Conservation (phyloP, 768 basidiomycete genomes). For the Psilocybe tampanensis region DNA sequence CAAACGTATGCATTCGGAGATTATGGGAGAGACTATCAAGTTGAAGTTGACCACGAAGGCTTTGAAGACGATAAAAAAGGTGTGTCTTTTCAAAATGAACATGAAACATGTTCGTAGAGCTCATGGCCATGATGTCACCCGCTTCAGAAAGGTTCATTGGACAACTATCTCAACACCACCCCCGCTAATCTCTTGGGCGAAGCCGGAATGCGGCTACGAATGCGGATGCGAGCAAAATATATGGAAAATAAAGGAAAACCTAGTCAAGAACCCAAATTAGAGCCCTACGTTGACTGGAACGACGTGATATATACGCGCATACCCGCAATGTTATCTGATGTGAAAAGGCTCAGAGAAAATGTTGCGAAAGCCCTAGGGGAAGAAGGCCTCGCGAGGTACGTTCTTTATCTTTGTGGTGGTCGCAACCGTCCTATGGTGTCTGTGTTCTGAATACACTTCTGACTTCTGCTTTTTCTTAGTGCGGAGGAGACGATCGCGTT, state of each 20-base stretch:
- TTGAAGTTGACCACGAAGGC: slow-evolving; percentile 79
- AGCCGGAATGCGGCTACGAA: slow-evolving; percentile 53
- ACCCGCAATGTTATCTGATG: too few relatives aligned
- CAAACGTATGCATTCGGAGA: slow-evolving; percentile 72
- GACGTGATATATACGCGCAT: too few relatives aligned
- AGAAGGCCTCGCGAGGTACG: slow-evolving; percentile 6
- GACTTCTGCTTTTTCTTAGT: too few relatives aligned
- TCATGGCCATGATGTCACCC: not conserved
- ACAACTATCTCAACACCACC: slow-evolving; percentile 61
- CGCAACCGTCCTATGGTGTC: too few relatives aligned
- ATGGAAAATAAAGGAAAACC: slow-evolving; percentile 8
- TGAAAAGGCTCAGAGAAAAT: slow-evolving; percentile 4
- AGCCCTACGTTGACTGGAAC: too few relatives aligned
- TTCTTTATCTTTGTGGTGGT: not conserved
- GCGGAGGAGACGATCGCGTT: too few relatives aligned
- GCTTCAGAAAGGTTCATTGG: slow-evolving; percentile 65
- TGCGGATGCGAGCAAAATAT: slow-evolving; percentile 29
- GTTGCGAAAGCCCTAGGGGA: slow-evolving; percentile 8
- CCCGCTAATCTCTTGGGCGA: slow-evolving; percentile 36
- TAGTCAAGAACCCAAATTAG: slow-evolving; percentile 7
- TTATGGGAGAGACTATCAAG: slow-evolving; percentile 56
- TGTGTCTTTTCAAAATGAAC: too few relatives aligned
- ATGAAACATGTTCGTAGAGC: too few relatives aligned
- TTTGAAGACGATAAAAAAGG: slow-evolving; percentile 84
- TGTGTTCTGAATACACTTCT: too few relatives aligned